These are phyloP conservation scores for Chrysophaeum taylorii DNA, from an alignment of 352 stramenopile species.

Conservation along the genomic window DNA sequence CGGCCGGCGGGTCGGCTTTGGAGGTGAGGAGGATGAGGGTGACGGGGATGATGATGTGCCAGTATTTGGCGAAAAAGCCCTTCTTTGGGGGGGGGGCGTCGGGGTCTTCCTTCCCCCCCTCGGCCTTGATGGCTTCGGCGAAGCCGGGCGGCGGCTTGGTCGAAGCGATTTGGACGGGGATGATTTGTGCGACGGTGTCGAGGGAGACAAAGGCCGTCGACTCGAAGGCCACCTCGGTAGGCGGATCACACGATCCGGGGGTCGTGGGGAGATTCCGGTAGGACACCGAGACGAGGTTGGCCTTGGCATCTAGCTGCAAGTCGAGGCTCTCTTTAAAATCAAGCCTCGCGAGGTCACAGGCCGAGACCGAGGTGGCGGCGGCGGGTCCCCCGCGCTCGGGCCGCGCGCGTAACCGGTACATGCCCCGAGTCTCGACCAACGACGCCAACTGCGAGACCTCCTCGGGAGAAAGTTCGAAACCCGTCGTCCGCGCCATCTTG, in stretches of 20 bases:
- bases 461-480: not conserved
- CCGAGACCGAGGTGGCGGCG: not conserved
- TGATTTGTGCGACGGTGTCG: not conserved
- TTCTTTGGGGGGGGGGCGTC: too few species aligned
- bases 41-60: constrained; percentile 4
- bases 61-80: not conserved
- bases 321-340: not conserved
- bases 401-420: not conserved
- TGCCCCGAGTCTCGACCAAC: not conserved
- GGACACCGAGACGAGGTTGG: not conserved
- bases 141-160: not conserved
- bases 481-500: not conserved
- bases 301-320: not conserved
- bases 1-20: too few species aligned
- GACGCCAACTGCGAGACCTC: not conserved
- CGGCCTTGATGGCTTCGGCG: not conserved
- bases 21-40: not conserved
- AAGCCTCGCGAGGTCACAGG: not conserved
- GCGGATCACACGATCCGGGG: too few species aligned
- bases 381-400: not conserved
- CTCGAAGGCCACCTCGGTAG: not conserved
- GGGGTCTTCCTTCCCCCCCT: not conserved
- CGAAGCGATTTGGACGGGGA: not conserved
- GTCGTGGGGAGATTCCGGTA: not conserved
- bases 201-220: not conserved